A percentile compares a stretch with the other conserved stretches of the same genome.
phyloP scores from a whole-genome alignment of 2,329 filamentous ascomycete species.

The Epichloe aotearoae region DNA sequence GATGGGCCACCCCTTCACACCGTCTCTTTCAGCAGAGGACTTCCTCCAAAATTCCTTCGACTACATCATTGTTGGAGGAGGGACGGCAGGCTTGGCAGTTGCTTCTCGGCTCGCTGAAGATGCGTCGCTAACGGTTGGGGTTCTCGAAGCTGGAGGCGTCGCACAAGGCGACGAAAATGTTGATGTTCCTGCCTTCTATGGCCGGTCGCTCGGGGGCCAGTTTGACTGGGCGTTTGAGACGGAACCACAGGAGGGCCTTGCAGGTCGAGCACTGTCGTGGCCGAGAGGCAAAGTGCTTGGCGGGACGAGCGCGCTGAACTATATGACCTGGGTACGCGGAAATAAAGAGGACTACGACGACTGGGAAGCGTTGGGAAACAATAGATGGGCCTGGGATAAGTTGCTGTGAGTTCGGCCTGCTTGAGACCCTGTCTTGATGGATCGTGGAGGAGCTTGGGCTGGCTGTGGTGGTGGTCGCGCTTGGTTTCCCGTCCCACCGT shows the following conservation, averaged over 20 bases:
- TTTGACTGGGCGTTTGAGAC: constrained; percentile 31
- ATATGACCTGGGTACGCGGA: constrained; percentile 40
- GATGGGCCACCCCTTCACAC: background rate
- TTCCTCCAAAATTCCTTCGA: constrained; percentile 16
- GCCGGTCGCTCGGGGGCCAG: constrained; percentile 20
- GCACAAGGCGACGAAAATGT: constrained; percentile 18
- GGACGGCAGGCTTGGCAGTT: constrained; percentile 39
- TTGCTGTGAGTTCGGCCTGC: constrained; percentile 17
- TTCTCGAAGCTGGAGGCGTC: constrained; percentile 21
- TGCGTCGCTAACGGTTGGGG: constrained; percentile 15
- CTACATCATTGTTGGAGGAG: constrained; percentile 37
- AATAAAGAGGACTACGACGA: constrained; percentile 37
- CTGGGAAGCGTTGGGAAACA: constrained; percentile 44
- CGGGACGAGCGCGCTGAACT: constrained; percentile 48
- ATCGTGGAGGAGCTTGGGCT: background rate
- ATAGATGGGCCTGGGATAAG: constrained; percentile 42
- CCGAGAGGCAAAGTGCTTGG: constrained; percentile 41
- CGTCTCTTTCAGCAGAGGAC: constrained; percentile 7
- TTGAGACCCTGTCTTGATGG: too few relatives aligned
- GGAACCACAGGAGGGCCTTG: constrained; percentile 22
- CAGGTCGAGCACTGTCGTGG: constrained; percentile 26
- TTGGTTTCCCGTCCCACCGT: too few relatives aligned
- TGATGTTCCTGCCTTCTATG: constrained; percentile 25
- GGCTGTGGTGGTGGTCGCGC: too few relatives aligned
- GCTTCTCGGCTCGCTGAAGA: constrained; percentile 32